These are phyloP conservation scores for Psidium guajava DNA, from an alignment of 345 rosid genomes.

Conservation along the genomic window DNA sequence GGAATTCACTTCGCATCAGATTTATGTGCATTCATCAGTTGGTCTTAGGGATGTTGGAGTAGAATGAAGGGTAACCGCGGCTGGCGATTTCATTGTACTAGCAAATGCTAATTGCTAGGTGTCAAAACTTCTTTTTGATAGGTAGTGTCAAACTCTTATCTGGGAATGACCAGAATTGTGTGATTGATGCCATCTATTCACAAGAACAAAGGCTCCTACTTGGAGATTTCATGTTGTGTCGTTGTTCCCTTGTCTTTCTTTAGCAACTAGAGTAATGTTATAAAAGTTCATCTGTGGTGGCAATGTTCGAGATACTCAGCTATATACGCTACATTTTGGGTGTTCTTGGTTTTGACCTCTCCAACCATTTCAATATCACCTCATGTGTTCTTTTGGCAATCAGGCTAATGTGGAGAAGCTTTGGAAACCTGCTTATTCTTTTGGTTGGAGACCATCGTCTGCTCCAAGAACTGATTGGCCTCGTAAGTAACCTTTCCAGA, in stretches of 20 bases:
- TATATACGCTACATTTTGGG: not conserved
- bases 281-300: not conserved
- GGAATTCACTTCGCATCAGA: not conserved
- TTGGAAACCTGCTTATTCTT: slow-evolving; percentile 82
- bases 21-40: not conserved
- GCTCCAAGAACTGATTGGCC: slow-evolving; percentile 95
- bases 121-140: not conserved
- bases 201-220: not conserved
- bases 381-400: slow-evolving; percentile 2
- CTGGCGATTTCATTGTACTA: not conserved
- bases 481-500: slow-evolving; percentile 30
- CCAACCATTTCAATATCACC: not conserved
- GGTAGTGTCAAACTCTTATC: not conserved
- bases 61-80: not conserved
- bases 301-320: not conserved
- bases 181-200: not conserved
- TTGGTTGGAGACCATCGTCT: slow-evolving; percentile 95
- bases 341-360: not conserved
- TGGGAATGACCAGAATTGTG: not conserved
- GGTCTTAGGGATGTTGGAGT: not conserved
- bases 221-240: not conserved
- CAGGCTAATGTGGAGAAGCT: slow-evolving; percentile 72
- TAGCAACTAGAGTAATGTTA: not conserved
- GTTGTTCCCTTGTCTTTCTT: not conserved
- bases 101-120: not conserved